Conservation (phyloP, 352 stramenopile genomes). For the Phytophthora quininea region DNA sequence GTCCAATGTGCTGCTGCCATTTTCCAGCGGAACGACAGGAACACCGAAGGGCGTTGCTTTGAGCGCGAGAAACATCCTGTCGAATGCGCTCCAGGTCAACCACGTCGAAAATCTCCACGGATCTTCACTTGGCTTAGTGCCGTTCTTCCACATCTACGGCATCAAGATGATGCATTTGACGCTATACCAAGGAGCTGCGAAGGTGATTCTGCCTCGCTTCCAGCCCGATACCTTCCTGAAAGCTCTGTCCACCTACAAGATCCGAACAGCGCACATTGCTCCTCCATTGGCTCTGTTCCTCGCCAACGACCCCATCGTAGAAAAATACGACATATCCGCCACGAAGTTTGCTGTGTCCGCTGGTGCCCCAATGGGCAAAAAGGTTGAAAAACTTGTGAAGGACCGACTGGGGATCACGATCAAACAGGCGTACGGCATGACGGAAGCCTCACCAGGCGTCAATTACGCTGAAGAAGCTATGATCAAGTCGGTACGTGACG, state of each 20-base stretch:
- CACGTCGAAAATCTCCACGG: constrained; percentile 62
- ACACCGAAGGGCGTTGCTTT: constrained; percentile 81
- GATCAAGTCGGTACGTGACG: constrained; percentile 33
- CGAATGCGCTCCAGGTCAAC: constrained; percentile 89
- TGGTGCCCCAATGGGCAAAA: constrained; percentile 87
- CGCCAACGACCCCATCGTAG: constrained; percentile 89
- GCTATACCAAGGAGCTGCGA: constrained; percentile 77
- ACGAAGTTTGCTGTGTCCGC: constrained; percentile 80
- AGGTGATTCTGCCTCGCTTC: constrained; percentile 91
- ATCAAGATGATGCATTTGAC: constrained; percentile 83
- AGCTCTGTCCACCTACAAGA: constrained; percentile 71
- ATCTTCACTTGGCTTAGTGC: constrained; percentile 74
- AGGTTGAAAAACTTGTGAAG: constrained; percentile 76
- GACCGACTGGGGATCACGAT: constrained; percentile 63
- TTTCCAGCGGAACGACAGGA: constrained; percentile 95
- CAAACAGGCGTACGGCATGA: constrained; percentile 72
- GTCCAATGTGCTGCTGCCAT: constrained; percentile 75
- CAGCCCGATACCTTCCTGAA: constrained; percentile 89
- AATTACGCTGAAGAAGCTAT: constrained; percentile 40
- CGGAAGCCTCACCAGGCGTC: constrained; percentile 48
- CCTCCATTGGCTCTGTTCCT: constrained; percentile 88
- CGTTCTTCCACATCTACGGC: constrained; percentile 97
- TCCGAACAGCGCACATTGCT: constrained; percentile 70
- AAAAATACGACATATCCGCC: constrained; percentile 91
- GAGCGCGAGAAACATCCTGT: constrained; percentile 89